These are phyloP conservation scores for Vachellia collinsii DNA, from an alignment of 306 rosid genomes.

Conservation along the genomic window DNA sequence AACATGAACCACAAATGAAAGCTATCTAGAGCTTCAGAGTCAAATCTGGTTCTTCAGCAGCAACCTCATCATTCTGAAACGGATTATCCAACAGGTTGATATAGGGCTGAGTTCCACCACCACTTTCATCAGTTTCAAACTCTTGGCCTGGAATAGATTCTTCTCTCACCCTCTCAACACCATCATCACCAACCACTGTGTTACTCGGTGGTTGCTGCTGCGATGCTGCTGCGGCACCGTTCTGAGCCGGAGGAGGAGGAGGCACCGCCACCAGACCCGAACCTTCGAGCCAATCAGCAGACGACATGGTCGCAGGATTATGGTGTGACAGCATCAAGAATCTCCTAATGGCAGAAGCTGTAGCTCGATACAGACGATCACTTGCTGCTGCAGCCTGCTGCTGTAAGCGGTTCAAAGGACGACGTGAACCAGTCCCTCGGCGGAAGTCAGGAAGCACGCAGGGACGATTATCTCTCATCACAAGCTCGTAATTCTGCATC, in stretches of 20 bases:
- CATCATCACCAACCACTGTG: not conserved
- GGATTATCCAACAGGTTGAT: slow-evolving; percentile 2
- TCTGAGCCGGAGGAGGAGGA: not conserved
- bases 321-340: not conserved
- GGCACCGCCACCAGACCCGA: not conserved
- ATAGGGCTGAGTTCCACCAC: not conserved
- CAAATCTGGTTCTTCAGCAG: not conserved
- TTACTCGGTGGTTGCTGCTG: not conserved
- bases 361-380: not conserved
- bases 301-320: not conserved
- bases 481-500: not conserved
- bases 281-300: not conserved
- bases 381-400: not conserved
- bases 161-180: not conserved
- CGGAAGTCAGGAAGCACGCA: not conserved
- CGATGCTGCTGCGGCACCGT: not conserved
- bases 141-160: not conserved
- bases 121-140: not conserved
- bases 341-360: not conserved
- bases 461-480: not conserved
- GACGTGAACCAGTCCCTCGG: not conserved
- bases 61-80: not conserved
- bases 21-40: not conserved
- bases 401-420: not conserved
- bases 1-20: not conserved